phyloP scores from a whole-genome alignment of 176 grass and related monocot species.

The Secale cereale region DNA sequence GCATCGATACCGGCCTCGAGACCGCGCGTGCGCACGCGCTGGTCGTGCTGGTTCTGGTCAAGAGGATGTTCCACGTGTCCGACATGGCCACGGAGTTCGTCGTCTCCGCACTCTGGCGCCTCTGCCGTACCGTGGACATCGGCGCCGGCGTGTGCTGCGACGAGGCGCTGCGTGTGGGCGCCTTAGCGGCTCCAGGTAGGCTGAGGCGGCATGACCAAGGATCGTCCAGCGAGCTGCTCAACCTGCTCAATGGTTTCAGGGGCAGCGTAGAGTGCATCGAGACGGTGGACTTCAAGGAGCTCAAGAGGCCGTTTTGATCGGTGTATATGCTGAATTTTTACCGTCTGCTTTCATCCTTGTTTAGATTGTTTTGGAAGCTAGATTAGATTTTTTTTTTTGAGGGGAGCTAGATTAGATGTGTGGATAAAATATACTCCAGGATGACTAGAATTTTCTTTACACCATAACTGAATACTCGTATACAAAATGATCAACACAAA shows the following conservation, averaged over 20 bases:
- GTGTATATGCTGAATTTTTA: background rate
- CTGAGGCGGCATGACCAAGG: slow-evolving; percentile 66
- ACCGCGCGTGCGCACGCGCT: slow-evolving; percentile 43
- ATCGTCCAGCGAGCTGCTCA: slow-evolving; percentile 72
- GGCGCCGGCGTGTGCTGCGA: slow-evolving; percentile 24
- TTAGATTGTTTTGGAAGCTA: slow-evolving; percentile 9
- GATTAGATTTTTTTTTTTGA: too few species aligned
- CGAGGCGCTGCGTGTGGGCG: slow-evolving; percentile 68
- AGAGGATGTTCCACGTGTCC: slow-evolving; percentile 85
- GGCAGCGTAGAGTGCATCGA: slow-evolving; percentile 60
- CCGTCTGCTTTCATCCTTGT: background rate
- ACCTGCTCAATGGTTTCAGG: slow-evolving; percentile 49
- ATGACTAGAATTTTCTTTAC: too few species aligned
- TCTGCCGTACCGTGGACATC: background rate
- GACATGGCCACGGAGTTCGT: slow-evolving; percentile 87
- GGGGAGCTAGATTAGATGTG: too few species aligned
- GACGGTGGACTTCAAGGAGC: too few species aligned
- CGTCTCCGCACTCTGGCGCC: slow-evolving; percentile 24
- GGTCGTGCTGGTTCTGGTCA: slow-evolving; percentile 65
- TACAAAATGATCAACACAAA: too few species aligned
- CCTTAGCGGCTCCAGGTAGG: slow-evolving; percentile 88
- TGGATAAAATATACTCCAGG: too few species aligned
- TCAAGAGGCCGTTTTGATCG: slow-evolving; percentile 44
- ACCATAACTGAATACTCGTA: too few species aligned
- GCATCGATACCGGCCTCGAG: slow-evolving; percentile 26